Conservation (phyloP, 805 yeast species). For the Yarrowia osloensis region DNA sequence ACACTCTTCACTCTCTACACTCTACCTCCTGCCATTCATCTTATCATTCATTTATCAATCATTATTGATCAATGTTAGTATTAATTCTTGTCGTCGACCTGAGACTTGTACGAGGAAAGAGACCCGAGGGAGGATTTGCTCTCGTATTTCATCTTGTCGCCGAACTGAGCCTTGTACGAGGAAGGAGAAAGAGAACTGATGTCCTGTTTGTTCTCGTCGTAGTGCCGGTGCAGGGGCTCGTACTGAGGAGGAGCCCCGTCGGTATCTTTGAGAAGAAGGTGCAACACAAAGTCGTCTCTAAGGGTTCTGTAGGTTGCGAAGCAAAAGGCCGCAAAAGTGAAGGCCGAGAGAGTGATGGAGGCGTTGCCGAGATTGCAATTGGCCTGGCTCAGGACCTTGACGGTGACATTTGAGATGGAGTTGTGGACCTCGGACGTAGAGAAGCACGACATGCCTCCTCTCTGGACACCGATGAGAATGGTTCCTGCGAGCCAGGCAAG, state of each 20-base stretch:
- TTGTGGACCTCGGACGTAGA: background rate
- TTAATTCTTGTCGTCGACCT: no score
- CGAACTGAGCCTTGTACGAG: no score
- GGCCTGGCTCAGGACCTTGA: conserved; percentile 3
- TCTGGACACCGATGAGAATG: background rate
- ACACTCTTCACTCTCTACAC: no score
- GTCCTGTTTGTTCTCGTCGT: no score
- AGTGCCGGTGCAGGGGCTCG: background rate
- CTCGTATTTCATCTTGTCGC: no score
- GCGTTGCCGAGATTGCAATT: background rate
- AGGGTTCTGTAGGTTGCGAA: background rate
- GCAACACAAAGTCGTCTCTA: background rate
- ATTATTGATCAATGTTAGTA: no score
- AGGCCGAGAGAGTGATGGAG: background rate
- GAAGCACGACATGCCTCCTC: conserved; percentile 16
- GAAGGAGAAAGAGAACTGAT: no score
- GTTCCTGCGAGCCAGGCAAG: conserved; percentile 6
- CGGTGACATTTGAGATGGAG: background rate
- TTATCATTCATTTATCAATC: no score
- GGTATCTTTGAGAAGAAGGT: background rate
- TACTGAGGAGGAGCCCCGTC: background rate
- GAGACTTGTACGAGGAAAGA: no score
- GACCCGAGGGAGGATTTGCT: no score
- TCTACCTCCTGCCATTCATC: no score
- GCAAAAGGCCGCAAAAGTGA: conserved; percentile 1